These are phyloP conservation scores for Acaromyces ingoldii DNA, from an alignment of 1,284 basidiomycete genomes.

Conservation along the genomic window DNA sequence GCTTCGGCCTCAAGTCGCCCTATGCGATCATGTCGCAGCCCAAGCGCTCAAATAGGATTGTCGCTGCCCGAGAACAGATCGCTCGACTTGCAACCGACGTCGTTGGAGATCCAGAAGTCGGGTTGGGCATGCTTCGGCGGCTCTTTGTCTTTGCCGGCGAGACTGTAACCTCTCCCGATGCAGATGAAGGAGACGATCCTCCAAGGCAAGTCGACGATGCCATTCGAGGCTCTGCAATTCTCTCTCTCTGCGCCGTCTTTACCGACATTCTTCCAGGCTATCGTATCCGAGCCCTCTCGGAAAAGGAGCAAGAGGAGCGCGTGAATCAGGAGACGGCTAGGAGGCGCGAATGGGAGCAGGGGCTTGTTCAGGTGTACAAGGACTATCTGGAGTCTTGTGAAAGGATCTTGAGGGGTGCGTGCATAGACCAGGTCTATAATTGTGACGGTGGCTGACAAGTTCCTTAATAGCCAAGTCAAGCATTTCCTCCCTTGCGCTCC, in stretches of 20 bases:
- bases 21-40: constrained; percentile 6
- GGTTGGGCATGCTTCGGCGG: constrained; percentile 35
- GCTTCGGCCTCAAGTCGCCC: constrained; percentile 12
- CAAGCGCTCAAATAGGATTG: neutral
- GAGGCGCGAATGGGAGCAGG: constrained; percentile 92
- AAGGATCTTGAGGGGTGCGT: constrained; percentile 74
- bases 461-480: neutral
- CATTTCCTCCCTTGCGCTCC: constrained; percentile 59
- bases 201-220: constrained; percentile 64
- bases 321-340: constrained; percentile 87
- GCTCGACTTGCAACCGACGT: constrained; percentile 43
- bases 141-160: constrained; percentile 30
- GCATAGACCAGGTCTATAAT: constrained; percentile 7
- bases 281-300: constrained; percentile 78
- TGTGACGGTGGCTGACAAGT: no score
- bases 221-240: constrained; percentile 79
- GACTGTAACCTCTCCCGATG: constrained; percentile 22
- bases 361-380: constrained; percentile 85
- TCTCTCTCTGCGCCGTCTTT: constrained; percentile 90
- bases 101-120: constrained; percentile 44
- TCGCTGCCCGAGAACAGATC: constrained; percentile 47
- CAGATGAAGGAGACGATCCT: constrained; percentile 2
- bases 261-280: constrained; percentile 83
- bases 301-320: constrained; percentile 84
- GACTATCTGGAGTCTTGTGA: constrained; percentile 80